These are phyloP conservation scores for Serendipita sp. DNA, from an alignment of 1,284 basidiomycete genomes.

Conservation along the genomic window DNA sequence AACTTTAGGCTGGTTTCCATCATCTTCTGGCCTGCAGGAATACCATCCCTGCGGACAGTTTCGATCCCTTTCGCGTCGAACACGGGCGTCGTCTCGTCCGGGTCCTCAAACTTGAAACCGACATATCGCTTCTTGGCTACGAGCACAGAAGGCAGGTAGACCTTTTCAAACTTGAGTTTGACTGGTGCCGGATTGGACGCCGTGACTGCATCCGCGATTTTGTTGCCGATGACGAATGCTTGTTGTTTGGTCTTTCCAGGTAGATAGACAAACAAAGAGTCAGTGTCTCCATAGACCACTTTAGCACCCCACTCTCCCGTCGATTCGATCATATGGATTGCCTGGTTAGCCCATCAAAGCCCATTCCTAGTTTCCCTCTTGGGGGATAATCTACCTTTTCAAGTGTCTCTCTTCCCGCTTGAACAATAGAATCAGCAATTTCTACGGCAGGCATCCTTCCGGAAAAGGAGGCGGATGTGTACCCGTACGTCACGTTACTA, in stretches of 20 bases:
- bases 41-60: slow-evolving; percentile 84
- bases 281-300: slow-evolving; percentile 97
- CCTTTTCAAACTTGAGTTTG: slow-evolving; percentile 96
- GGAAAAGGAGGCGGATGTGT: slow-evolving; percentile 85
- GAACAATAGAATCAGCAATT: slow-evolving; percentile 95
- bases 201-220: slow-evolving; percentile 83
- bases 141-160: slow-evolving; percentile 85
- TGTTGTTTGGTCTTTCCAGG: slow-evolving; percentile 83
- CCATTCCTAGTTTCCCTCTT: slow-evolving; percentile 1
- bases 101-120: slow-evolving; percentile 84
- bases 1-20: slow-evolving; percentile 78
- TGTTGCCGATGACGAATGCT: slow-evolving; percentile 83
- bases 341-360: slow-evolving; percentile 30
- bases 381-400: slow-evolving; percentile 51
- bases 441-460: slow-evolving; percentile 98
- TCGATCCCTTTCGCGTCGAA: slow-evolving; percentile 99
- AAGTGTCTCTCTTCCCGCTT: slow-evolving; percentile 87
- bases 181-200: slow-evolving; percentile 78
- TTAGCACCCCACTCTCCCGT: slow-evolving; percentile 77
- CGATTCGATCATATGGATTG: slow-evolving; percentile 68
- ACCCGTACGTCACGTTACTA: slow-evolving; percentile 87
- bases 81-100: slow-evolving; percentile 60
- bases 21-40: slow-evolving; percentile 80
- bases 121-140: slow-evolving; percentile 97
- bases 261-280: slow-evolving; percentile 85